Base-by-base conservation (phyloP, 805 yeast genomes). In the Ogataea angusta region DNA sequence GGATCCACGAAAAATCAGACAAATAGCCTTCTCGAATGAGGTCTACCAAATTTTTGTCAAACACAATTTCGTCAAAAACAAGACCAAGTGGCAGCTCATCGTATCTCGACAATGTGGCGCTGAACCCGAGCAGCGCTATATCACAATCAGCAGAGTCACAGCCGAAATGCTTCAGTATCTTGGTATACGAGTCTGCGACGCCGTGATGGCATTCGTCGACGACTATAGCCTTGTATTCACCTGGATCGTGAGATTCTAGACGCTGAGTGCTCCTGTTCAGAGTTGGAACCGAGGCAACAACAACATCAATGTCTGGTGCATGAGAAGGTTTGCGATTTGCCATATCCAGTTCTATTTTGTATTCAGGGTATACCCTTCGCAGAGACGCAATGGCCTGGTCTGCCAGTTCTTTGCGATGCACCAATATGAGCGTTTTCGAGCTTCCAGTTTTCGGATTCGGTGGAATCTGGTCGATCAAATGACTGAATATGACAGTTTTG, bases 131-230 rank as follows among this genome's bases (percentile, higher is more conserved):
- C 0, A 87, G 76, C 1, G 78, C 74, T 2, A 82, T 68, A 0
- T 63, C 62, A 42, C 77, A 65, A 0, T 66, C 57, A 0, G 64
- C 49, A 1, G 55, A 52, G 28, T 60, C 51, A 6, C 82, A 81
- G 0, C 67, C 66, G 52, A 90, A 87, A 53, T 85, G 70, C 3
- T 67, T 58, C 38, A 87, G 57, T 1, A 89, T 69, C 22, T 70
- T 68, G 13, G 63, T 32, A 66, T 90, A 91, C 1, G 89, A 70
- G 12, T 60, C 56, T 0, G 96, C 88, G 1, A 85, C 84, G 0
- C 95, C 82, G 61, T 90, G 97, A 56, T 90, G 98, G 29, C 96
- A 95, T 59, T 90, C 98, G 62, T 90, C 98, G 2, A 90, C 69
- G 15, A 90, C 78, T 13, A 91, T 75, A 23, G 89, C 69, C 55